phyloP scores from a whole-genome alignment of 441 rosid genomes.

The Theobroma grandiflorum region DNA sequence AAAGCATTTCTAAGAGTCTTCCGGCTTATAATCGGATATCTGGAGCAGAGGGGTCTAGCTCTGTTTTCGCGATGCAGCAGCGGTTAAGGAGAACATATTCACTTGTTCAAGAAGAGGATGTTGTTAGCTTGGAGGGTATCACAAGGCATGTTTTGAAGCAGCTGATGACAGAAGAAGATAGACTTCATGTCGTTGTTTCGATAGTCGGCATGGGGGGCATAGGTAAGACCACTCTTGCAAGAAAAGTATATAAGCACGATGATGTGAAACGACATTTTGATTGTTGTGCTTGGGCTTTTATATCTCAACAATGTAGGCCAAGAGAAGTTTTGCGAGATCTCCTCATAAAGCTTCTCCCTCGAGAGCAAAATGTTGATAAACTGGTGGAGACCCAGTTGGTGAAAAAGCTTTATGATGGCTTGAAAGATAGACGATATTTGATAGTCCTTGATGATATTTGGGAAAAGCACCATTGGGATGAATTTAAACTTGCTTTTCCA shows the following conservation, averaged over 20 bases:
- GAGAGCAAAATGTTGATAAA: background rate
- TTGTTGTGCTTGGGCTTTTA: background rate
- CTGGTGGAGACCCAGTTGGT: slow-evolving; percentile 20
- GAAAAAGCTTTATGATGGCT: background rate
- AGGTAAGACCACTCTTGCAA: slow-evolving; percentile 21
- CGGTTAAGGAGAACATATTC: background rate
- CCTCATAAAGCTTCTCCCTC: slow-evolving; percentile 18
- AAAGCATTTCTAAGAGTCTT: background rate
- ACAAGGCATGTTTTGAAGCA: background rate
- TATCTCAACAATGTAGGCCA: background rate
- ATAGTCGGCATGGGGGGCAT: background rate
- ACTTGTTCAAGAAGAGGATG: background rate
- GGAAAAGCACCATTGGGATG: slow-evolving; percentile 31
- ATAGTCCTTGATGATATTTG: slow-evolving; percentile 35
- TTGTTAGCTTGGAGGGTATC: background rate
- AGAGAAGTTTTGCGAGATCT: background rate
- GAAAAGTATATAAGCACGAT: background rate
- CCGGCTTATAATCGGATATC: background rate
- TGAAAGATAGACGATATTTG: slow-evolving; percentile 24
- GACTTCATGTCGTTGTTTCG: background rate
- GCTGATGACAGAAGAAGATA: background rate
- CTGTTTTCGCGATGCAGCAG: background rate
- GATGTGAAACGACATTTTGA: slow-evolving; percentile 1
- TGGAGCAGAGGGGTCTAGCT: background rate
- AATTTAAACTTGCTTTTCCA: slow-evolving; percentile 29